Conservation (phyloP, 345 rosid genomes). For the Clarkia xantiana region DNA sequence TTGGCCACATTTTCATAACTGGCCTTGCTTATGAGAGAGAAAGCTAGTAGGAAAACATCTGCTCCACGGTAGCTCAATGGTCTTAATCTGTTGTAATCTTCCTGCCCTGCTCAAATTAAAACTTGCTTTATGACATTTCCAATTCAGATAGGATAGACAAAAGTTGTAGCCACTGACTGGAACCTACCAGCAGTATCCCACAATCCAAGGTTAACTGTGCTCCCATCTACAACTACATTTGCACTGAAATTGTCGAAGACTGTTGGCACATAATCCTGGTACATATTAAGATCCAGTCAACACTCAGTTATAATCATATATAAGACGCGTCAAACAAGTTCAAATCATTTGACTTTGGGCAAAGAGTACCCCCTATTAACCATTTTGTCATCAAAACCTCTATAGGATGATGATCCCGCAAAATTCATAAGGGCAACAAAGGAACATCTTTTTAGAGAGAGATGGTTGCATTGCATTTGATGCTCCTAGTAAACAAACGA, state of each 20-base stretch:
- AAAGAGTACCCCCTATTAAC: too few species aligned
- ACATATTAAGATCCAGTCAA: too few species aligned
- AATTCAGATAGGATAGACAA: constrained; percentile 1
- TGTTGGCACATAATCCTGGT: constrained; percentile 75
- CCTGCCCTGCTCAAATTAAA: constrained; percentile 53
- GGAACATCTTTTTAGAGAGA: too few species aligned
- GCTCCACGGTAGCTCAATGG: constrained; percentile 93
- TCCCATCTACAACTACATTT: constrained; percentile 72
- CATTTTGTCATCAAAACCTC: too few species aligned
- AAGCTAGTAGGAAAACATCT: constrained; percentile 78
- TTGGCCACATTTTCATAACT: constrained; percentile 83
- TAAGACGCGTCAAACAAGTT: too few species aligned
- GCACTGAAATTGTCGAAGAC: constrained; percentile 84
- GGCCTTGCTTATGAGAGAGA: constrained; percentile 88
- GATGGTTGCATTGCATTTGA: too few species aligned
- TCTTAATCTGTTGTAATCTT: constrained; percentile 78
- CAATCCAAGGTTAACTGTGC: constrained; percentile 58
- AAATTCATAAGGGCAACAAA: too few species aligned
- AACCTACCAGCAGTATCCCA: constrained; percentile 79
- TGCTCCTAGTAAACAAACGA: too few species aligned
- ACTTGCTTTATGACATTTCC: constrained; percentile 5
- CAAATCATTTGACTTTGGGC: too few species aligned
- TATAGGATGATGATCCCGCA: too few species aligned
- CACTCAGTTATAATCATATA: too few species aligned
- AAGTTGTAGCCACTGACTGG: not conserved